Evolutionary conservation across 176 grass and related monocot species (phyloP).

Genomic region (Triticum urartu): DNA sequence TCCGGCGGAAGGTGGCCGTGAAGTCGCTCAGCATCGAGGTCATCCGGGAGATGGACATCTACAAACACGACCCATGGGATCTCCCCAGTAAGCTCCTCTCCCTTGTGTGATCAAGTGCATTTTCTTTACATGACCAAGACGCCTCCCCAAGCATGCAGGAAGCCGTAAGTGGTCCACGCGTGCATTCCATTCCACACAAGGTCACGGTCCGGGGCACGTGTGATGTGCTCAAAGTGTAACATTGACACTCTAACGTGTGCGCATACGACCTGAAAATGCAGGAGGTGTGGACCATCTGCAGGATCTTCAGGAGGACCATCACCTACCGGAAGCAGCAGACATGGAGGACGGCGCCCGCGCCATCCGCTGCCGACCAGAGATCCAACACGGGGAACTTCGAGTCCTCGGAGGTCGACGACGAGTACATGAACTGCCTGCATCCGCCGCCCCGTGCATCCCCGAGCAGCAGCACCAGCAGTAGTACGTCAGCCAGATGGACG

Average conservation of each 20-base stretch:
- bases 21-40: slow-evolving; percentile 71
- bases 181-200: no score
- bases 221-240: background rate
- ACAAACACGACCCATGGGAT: slow-evolving; percentile 84
- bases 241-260: background rate
- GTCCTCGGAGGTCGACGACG: background rate
- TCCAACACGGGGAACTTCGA: slow-evolving; percentile 61
- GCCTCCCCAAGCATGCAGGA: background rate
- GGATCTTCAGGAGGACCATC: no score
- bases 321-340: slow-evolving; percentile 46
- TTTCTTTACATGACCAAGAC: background rate
- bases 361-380: slow-evolving; percentile 28
- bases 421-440: slow-evolving; percentile 36
- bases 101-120: background rate
- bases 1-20: slow-evolving; percentile 63
- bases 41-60: slow-evolving; percentile 80
- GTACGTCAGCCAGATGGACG: background rate
- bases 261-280: background rate
- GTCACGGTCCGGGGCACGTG: background rate
- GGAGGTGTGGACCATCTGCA: no score
- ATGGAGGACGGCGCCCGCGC: slow-evolving; percentile 13
- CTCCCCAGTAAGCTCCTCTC: slow-evolving; percentile 60
- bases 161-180: background rate
- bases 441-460: background rate
- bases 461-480: slow-evolving; percentile 23